These are phyloP conservation scores for Ustilago hordei DNA, from an alignment of 1,284 basidiomycete species.

Conservation along the genomic window DNA sequence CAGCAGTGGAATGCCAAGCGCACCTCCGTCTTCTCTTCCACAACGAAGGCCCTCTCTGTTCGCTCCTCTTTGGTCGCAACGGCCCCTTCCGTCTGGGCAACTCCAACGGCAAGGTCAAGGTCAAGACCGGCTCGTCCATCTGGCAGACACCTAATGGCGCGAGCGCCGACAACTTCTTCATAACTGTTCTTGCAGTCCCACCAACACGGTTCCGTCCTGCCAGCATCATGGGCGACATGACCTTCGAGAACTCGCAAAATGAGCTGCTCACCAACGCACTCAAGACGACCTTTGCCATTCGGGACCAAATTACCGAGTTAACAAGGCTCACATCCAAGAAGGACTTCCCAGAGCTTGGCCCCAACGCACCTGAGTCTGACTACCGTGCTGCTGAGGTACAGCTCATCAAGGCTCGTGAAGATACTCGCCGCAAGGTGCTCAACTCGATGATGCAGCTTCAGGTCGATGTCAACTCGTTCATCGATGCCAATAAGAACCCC, in stretches of 20 bases:
- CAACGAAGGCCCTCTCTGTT: constrained; percentile 84
- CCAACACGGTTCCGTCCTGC: constrained; percentile 97
- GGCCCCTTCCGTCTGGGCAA: constrained; percentile 76
- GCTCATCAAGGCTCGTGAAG: constrained; percentile 71
- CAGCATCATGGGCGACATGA: constrained; percentile 87
- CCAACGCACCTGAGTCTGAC: constrained; percentile 63
- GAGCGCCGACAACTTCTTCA: constrained; percentile 95
- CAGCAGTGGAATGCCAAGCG: constrained; percentile 90
- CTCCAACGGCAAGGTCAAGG: constrained; percentile 36
- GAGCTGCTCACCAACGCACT: constrained; percentile 89
- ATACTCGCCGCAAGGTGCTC: constrained; percentile 78
- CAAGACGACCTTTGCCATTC: constrained; percentile 74
- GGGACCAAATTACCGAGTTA: constrained; percentile 76
- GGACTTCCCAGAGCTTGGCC: constrained; percentile 66
- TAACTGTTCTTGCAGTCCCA: constrained; percentile 90
- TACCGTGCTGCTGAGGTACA: constrained; percentile 71
- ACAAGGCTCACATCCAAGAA: constrained; percentile 76
- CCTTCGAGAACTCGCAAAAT: constrained; percentile 98
- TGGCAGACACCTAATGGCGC: constrained; percentile 71
- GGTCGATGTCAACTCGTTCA: constrained; percentile 94
- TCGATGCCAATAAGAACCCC: constrained; percentile 97
- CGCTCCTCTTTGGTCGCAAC: constrained; percentile 90
- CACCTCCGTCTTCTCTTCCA: constrained; percentile 89
- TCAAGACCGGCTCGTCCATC: constrained; percentile 30
- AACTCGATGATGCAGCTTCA: constrained; percentile 90